Conservation (phyloP, 225 moss, liverwort and hornwort genomes). For the Bryum argenteum region DNA sequence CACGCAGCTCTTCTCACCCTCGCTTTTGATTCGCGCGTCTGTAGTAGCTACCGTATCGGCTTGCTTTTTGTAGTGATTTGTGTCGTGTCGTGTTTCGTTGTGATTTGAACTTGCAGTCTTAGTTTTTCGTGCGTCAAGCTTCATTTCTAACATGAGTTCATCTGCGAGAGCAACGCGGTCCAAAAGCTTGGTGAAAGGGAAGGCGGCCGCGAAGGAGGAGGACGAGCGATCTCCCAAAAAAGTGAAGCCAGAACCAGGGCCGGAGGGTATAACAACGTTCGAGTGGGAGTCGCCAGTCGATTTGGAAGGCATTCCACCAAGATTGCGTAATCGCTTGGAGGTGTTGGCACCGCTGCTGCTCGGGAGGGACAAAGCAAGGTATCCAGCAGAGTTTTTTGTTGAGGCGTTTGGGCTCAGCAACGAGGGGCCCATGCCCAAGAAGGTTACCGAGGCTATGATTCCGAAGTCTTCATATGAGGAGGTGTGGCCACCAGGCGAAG, state of each 20-base stretch:
- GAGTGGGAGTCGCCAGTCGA: not conserved
- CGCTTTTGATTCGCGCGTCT: too few relatives aligned
- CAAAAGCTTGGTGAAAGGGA: not conserved
- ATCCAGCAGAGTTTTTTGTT: not conserved
- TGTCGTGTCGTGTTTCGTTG: too few relatives aligned
- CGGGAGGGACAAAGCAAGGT: not conserved
- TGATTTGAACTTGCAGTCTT: too few relatives aligned
- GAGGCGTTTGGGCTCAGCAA: not conserved
- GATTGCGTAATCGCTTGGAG: not conserved
- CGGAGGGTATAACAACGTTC: not conserved
- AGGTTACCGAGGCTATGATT: not conserved
- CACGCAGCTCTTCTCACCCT: too few relatives aligned
- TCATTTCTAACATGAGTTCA: too few relatives aligned
- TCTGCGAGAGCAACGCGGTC: too few relatives aligned
- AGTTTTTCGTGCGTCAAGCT: too few relatives aligned
- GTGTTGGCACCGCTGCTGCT: not conserved
- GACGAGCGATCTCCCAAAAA: too few relatives aligned
- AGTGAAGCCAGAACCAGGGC: too few relatives aligned
- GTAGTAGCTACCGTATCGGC: too few relatives aligned
- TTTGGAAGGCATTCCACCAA: not conserved
- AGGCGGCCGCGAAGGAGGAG: fast-evolving
- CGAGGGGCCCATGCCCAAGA: fast-evolving
- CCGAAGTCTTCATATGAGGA: fast-evolving
- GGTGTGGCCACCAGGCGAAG: not conserved
- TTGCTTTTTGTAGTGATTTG: too few relatives aligned